Base-by-base conservation (phyloP, 495 filamentous ascomycete species). In the Penicillium simplicissimum region DNA sequence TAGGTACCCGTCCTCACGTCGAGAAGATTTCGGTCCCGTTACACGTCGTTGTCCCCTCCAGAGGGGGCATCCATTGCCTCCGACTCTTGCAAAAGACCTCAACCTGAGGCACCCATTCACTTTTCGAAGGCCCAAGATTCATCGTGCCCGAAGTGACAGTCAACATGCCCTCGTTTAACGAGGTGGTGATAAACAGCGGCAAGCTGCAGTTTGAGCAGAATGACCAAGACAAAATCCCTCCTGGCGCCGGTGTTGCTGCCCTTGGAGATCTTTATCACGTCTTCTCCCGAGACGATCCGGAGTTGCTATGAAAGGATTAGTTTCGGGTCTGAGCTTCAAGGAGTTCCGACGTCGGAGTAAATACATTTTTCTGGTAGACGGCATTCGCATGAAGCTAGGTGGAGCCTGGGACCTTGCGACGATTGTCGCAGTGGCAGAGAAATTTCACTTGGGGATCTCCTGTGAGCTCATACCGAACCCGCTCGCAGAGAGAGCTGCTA, bases 311-410 rank as follows among this genome's bases (percentile, higher is more conserved):
- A 23, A 45, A n/a, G 9, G 21, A n/a, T 45, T 11, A 45, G 42
- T 45, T 11, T 45, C 2, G 5, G 3, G 8, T 23, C 42, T 11
- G 8, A 9, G n/a, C 19, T 2, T 17, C 17, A 5, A 8, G 10
- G 17, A 45, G 1, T 23, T 11, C 8, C 9, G 9, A 45, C 5
- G 17, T 9, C 1, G 19, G 1, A 9, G 19, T 0, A 45, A 9
- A 10, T 23, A 21, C 9, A 4, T 45, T 15, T 45, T 23, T 7
- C 42, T 23, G 42, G 42, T 45, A 45, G 17, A 45, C 19, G 42
- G 42, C 42, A 23, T 45, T 45, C 42, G 42, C 42, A 45, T 45
- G 42, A 45, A 45, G 42, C 42, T 45, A 45, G 42, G 19, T 45
- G 17, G 42, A 45, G 10, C 42, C 42, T 21, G 42, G 11, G 8